Evolutionary conservation across 2,329 filamentous ascomycete species (phyloP).

Genomic region (Raffaelea albimanens): DNA sequence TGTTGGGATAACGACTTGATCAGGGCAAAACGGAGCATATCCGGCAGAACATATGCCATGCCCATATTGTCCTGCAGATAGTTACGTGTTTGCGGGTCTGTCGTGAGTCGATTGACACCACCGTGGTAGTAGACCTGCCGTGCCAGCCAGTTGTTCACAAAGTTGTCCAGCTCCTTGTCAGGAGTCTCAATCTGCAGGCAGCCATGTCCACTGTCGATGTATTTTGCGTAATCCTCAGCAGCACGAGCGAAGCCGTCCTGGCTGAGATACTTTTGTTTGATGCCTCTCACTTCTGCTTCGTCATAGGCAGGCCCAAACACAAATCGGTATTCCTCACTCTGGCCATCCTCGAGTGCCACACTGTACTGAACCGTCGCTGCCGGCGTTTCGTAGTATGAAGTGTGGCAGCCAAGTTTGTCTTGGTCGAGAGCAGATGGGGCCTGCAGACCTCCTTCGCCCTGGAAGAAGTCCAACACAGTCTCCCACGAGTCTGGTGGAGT

Average conservation of each 20-base stretch:
- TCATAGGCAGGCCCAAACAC: slow-evolving; percentile 45
- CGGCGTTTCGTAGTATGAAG: slow-evolving; percentile 46
- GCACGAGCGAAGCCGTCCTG: slow-evolving; percentile 36
- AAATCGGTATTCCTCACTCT: slow-evolving; percentile 39
- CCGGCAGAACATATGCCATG: slow-evolving; percentile 46
- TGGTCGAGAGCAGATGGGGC: slow-evolving; percentile 32
- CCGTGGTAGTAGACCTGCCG: slow-evolving; percentile 50
- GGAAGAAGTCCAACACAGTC: slow-evolving; percentile 39
- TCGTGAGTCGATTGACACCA: slow-evolving; percentile 48
- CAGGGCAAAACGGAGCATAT: slow-evolving; percentile 37
- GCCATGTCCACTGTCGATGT: slow-evolving; percentile 39
- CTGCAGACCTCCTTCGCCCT: slow-evolving; percentile 46
- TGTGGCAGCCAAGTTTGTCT: slow-evolving; percentile 29
- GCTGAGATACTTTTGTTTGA: slow-evolving; percentile 39
- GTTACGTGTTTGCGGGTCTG: slow-evolving; percentile 49
- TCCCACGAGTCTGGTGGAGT: slow-evolving; percentile 42
- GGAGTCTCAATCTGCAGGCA: slow-evolving; percentile 44
- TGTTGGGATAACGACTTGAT: slow-evolving; percentile 42
- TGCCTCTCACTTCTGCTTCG: slow-evolving; percentile 35
- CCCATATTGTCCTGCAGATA: slow-evolving; percentile 54
- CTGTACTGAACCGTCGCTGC: slow-evolving; percentile 44
- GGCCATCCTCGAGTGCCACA: slow-evolving; percentile 26
- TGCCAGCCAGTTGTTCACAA: slow-evolving; percentile 50
- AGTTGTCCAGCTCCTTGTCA: slow-evolving; percentile 44
- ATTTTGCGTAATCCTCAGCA: slow-evolving; percentile 36